Percentiles rank a stretch among this genome's conserved stretches.
These are phyloP conservation scores for Fonsecaea pugnacius DNA, from an alignment of 2,329 filamentous ascomycete species.

Conservation along the genomic window DNA sequence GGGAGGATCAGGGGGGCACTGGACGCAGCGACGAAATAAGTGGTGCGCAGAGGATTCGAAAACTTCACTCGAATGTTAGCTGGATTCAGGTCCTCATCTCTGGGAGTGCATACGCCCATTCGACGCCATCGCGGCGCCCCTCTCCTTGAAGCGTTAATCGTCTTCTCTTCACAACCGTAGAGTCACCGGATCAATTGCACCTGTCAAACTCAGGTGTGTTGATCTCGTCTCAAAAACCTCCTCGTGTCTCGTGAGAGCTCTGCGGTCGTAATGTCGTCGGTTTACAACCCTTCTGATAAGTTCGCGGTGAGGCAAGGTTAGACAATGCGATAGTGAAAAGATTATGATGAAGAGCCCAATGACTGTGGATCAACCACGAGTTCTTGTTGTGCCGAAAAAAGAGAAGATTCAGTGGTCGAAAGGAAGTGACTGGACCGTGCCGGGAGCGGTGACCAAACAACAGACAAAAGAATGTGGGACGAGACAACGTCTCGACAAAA, in stretches of 20 bases:
- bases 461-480: conserved; percentile 33
- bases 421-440: conserved; percentile 16
- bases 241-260: not conserved
- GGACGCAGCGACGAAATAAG: conserved; percentile 64
- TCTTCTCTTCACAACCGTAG: not conserved
- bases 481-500: conserved; percentile 21
- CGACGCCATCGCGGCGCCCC: conserved; percentile 18
- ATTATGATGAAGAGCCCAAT: conserved; percentile 9
- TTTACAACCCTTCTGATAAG: not conserved
- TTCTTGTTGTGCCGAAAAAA: conserved; percentile 9
- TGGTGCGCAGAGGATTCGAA: conserved; percentile 41
- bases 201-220: not conserved
- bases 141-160: not conserved
- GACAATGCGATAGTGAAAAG: not conserved
- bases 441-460: conserved; percentile 23
- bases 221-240: not conserved
- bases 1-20: conserved; percentile 59
- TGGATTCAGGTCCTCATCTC: not conserved
- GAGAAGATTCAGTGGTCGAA: conserved; percentile 16
- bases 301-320: not conserved
- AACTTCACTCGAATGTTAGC: conserved; percentile 15
- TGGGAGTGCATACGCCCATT: conserved; percentile 14
- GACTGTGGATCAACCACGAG: conserved; percentile 9
- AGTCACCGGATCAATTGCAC: not conserved
- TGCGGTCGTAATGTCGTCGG: not conserved